These are phyloP conservation scores for Parastagonospora nodorum DNA, from an alignment of 2,329 filamentous ascomycete genomes.

Conservation along the genomic window DNA sequence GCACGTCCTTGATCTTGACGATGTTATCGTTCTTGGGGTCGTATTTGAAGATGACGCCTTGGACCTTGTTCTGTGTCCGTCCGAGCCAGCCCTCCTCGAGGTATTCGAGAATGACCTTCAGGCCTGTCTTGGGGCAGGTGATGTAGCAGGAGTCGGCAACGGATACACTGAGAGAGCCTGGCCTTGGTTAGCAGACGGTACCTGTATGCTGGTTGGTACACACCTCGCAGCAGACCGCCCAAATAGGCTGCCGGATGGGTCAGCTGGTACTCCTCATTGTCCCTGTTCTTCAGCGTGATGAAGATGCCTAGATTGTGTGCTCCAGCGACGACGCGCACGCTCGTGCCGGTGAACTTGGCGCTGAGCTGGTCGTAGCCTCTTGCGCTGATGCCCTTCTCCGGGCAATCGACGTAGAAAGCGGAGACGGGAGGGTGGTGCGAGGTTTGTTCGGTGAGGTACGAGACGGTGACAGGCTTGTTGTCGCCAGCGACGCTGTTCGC, in stretches of 20 bases:
- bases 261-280: conserved; percentile 90
- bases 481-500: conserved; percentile 44
- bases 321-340: conserved; percentile 86
- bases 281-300: conserved; percentile 77
- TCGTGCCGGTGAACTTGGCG: conserved; percentile 96
- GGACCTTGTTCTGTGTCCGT: conserved; percentile 86
- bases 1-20: conserved; percentile 80
- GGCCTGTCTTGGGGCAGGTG: conserved; percentile 84
- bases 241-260: conserved; percentile 94
- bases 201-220: not conserved
- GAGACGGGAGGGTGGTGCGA: conserved; percentile 97
- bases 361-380: conserved; percentile 94
- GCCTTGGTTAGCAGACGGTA: conserved; percentile 9
- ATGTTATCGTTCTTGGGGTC: conserved; percentile 85
- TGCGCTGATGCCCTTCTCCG: conserved; percentile 84
- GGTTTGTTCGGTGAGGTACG: conserved; percentile 96
- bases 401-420: conserved; percentile 91
- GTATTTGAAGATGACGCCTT: conserved; percentile 89
- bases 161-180: conserved; percentile 79
- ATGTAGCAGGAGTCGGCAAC: conserved; percentile 90
- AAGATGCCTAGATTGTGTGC: conserved; percentile 97
- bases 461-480: conserved; percentile 71
- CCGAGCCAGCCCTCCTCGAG: conserved; percentile 94
- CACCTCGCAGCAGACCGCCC: conserved; percentile 79
- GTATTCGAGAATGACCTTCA: conserved; percentile 93